Evolutionary conservation across 1,284 basidiomycete species (phyloP), one percentile per base, ranked within the genome.

Genomic region (Sporisorium graminicola): DNA sequence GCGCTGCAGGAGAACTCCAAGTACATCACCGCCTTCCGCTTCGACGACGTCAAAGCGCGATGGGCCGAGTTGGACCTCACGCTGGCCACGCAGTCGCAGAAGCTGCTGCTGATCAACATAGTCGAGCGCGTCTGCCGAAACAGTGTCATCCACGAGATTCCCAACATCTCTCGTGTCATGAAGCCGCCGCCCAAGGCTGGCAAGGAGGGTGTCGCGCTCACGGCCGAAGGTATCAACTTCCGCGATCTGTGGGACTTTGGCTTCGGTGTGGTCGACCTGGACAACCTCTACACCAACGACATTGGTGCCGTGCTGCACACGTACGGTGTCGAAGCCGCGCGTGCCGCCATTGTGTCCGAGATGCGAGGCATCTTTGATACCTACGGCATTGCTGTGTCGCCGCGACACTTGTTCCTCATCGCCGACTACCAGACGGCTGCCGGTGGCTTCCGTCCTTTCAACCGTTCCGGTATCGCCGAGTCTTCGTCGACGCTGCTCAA

Each of bases 381-480:
- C 4, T 99, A 99, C 88, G 96, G 93, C 85, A 99, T 99, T 84
- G 93, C 93, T 69, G 97, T 99, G 61, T 92, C 98, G 87, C 91
- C 91, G 80, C 91, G 97, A 62, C 97, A 99, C 88, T 88, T 99
- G 61, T 95, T 95, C 83, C 89, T 99, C 70, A 98, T 99, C 85
- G 97, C 97, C 35, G 97, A 99, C 87, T 99, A 99, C 86, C 80
- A 98, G 94, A 99, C 97, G 0, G 97, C 95, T 84, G 94, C 95
- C 56, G 97, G 97, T 50, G 94, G 93, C 26, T 99, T 96, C 89
- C 94, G 93, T 86, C 95, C 97, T 2, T 99, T 99, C 88, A 99
- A 98, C 87, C 92, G 97, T 58, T 94, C 92, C 68, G 97, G 97
- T 75, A 92, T 99, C 67, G 92, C 93, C 22, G 91, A 92, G 62